Percentiles rank a stretch among this genome's conserved stretches.
Conservation (phyloP, 331 rosid genomes). For the Spiraea crenata region DNA sequence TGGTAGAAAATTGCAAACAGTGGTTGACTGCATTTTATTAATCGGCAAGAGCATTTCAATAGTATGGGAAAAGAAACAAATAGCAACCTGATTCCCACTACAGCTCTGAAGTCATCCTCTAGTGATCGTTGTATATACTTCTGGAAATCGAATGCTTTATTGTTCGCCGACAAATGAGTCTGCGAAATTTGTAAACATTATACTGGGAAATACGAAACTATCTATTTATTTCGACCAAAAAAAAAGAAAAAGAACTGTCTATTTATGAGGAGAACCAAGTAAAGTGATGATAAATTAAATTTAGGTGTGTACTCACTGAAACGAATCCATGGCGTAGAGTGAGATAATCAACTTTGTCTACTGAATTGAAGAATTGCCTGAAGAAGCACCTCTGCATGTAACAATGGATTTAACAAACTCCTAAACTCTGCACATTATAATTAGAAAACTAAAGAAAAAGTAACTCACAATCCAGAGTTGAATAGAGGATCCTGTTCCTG, state of each 20-base stretch:
- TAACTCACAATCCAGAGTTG: conserved; percentile 51
- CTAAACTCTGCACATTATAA: no score
- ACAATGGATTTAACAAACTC: not conserved
- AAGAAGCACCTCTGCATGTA: conserved; percentile 56
- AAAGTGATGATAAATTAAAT: not conserved
- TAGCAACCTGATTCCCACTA: conserved; percentile 53
- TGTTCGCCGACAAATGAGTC: conserved; percentile 43
- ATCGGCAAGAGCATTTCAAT: no score
- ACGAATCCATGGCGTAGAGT: conserved; percentile 63
- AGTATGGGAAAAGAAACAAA: not conserved
- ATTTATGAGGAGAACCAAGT: not conserved
- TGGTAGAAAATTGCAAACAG: not conserved
- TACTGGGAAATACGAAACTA: not conserved
- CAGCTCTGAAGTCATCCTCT: conserved; percentile 55
- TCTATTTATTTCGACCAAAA: no score
- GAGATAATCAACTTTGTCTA: conserved; percentile 55
- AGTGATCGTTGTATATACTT: conserved; percentile 49
- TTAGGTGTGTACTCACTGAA: conserved; percentile 31
- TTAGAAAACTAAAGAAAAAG: not conserved
- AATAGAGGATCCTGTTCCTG: conserved; percentile 27
- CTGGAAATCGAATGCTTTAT: conserved; percentile 43
- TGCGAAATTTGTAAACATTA: conserved; percentile 13
- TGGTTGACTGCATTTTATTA: no score
- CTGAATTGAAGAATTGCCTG: conserved; percentile 53
- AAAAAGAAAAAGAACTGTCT: not conserved